Base-by-base conservation (phyloP, 1,139 yeast genomes). In the Magnusiomyces suaveolens region DNA sequence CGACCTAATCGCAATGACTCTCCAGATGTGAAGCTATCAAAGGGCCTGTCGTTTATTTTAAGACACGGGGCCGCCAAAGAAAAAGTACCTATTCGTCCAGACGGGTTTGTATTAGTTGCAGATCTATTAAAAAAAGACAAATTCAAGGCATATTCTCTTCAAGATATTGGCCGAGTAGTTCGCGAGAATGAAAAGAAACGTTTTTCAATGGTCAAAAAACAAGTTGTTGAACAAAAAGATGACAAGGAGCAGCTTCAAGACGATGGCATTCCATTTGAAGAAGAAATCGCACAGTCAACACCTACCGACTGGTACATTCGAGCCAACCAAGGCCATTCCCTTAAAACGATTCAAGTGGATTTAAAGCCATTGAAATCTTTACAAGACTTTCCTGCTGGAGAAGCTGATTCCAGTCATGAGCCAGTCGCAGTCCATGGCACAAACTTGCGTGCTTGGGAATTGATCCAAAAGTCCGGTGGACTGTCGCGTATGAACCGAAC, bases 271-370 rank as follows among this genome's bases (percentile, higher is more conserved):
- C 44, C 44, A 16, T 23, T 36, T 18, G 26, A 18, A 8, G 43
- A 43, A 18, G 47, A 51, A 29, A 14, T 52, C 32, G 32, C 47
- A 10, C 23, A 38, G 26, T 29, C 54, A 8, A 53, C 52, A 1
- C 60, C 56, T 8, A 59, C 57, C 16, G 55, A 56, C 36, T 64
- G 73, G 65, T 69, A 62, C 43, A 84, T 92, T 16, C 81, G 97
- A 65, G 98, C 98, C 1, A 84, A 83, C 55, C 98, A 92, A 68
- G 98, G 98, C 8, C 98, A 92, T 67, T 82, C 95, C 0, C 71
- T 92, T 16, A 62, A 69, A 29, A 65, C 70, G 0, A 76, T 84
- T 0, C 75, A 76, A 18, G 75, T 79, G 25, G 75, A 72, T 14
- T 66, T 80, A 56, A 57, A 56, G 18, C 65, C 74, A 12, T 55